Evolutionary conservation across 257 asterid genomes (phyloP).

Genomic region (Leonotis leonurus): DNA sequence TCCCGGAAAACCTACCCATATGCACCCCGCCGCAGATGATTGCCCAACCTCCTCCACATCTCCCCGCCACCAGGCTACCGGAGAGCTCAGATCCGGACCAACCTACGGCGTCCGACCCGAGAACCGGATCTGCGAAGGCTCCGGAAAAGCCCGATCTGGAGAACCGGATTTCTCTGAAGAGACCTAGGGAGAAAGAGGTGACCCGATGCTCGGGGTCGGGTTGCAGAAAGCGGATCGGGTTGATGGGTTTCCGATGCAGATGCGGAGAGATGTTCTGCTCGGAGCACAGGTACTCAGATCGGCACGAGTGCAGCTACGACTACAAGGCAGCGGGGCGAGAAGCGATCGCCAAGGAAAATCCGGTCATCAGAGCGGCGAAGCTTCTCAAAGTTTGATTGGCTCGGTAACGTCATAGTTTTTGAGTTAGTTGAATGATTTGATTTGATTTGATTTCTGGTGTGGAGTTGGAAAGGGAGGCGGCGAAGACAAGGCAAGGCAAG

Average conservation of each 20-base stretch:
- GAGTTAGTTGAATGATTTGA: background rate
- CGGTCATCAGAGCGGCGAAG: conserved; percentile 74
- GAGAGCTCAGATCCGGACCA: conserved; percentile 40
- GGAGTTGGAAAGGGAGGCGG: background rate
- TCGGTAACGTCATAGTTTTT: background rate
- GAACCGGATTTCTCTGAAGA: conserved; percentile 32
- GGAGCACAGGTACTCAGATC: conserved; percentile 68
- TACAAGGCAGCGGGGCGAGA: conserved; percentile 78
- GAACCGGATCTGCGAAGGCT: conserved; percentile 27
- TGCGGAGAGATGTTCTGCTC: conserved; percentile 72
- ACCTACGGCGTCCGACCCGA: conserved; percentile 19
- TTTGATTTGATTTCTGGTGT: no score
- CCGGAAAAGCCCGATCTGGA: conserved; percentile 38
- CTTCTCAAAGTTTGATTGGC: conserved; percentile 60
- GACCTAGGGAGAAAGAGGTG: conserved; percentile 42
- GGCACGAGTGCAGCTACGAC: conserved; percentile 25
- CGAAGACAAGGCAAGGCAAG: background rate
- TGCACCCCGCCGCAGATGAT: conserved; percentile 37
- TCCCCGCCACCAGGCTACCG: conserved; percentile 28
- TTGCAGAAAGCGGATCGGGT: conserved; percentile 57
- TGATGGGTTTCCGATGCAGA: conserved; percentile 67
- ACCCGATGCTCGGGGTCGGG: conserved; percentile 59
- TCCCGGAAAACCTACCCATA: conserved; percentile 38
- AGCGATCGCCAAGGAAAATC: conserved; percentile 66
- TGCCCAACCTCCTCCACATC: conserved; percentile 27